Base-by-base conservation (phyloP, 306 rosid genomes). In the Sindora glabra region DNA sequence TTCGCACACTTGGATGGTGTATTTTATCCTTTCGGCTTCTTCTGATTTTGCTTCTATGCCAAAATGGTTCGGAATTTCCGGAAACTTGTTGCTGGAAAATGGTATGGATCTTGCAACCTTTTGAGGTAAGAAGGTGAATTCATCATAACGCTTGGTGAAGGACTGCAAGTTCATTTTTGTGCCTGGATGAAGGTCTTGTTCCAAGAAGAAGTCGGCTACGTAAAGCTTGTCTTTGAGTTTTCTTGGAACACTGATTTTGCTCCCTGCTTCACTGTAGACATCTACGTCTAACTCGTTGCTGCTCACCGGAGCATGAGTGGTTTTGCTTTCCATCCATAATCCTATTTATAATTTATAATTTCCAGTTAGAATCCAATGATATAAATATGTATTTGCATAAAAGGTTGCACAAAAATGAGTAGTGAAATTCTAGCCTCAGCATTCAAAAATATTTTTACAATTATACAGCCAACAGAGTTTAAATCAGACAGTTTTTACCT, bases 1-100 rank as follows among this genome's bases (percentile, higher is more conserved):
- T 63, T 68, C 83, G 5, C 83, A 68, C 10, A 42, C 36, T 10
- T 45, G 8, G 6, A 78, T 46, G 8, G 83, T 64, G 2, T 27
- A 1, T n/a, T 13, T 40, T 15, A 69, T 2, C 0, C 5, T 16
- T 5, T 68, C 34, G 17, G 79, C 76, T 11, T 64, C 63, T 0
- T 2, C 13, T 5, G 83, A 69, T 2, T 45, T 12, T 0, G 77
- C 34, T 8, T 61, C 25, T 12, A 71, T 15, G 1, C 17, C 11
- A 38, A 62, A 77, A 23, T n/a, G 56, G 32, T 14, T 34, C 1
- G 62, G 49, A 17, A 72, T 71, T 10, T 78, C 47, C 1, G 41
- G 47, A 16, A 68, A 13, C 63, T 34, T 69, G 63, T 1, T 21
- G 7, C 25, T 44, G 8, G 67, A 58, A 16, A 72, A 46, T 2